Conservation (phyloP, 306 rosid species). For the Macrotyloma uniflorum region DNA sequence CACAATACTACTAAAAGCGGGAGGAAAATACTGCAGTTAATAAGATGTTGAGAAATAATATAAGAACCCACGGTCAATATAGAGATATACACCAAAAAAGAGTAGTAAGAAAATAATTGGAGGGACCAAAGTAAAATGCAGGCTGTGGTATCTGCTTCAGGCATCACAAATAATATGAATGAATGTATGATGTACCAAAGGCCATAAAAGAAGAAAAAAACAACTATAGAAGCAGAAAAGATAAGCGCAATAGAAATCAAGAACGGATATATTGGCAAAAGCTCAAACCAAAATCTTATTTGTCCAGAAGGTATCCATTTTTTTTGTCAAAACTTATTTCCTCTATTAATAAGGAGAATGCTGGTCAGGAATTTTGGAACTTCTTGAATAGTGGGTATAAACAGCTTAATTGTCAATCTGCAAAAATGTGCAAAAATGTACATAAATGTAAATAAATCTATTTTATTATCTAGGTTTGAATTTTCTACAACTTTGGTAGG, state of each 20-base stretch:
- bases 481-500: no score
- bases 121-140: neutral
- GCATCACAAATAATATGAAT: neutral
- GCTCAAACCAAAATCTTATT: conserved; percentile 1
- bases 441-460: no score
- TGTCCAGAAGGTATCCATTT: neutral
- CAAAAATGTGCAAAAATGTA: no score
- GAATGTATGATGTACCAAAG: neutral
- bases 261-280: neutral
- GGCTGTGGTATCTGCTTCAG: neutral
- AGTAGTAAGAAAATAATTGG: neutral
- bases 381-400: neutral
- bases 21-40: conserved; percentile 66
- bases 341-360: neutral
- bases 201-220: neutral
- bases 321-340: neutral
- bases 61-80: neutral
- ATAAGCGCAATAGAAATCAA: neutral
- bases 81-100: neutral
- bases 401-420: neutral
- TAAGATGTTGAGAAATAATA: conserved; percentile 10
- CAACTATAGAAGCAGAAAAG: neutral
- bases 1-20: conserved; percentile 48
- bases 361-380: neutral
- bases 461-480: no score